Evolutionary conservation across 441 rosid species (phyloP), one percentile per base, ranked within the genome.

Genomic region (Lagerstroemia fauriei): DNA sequence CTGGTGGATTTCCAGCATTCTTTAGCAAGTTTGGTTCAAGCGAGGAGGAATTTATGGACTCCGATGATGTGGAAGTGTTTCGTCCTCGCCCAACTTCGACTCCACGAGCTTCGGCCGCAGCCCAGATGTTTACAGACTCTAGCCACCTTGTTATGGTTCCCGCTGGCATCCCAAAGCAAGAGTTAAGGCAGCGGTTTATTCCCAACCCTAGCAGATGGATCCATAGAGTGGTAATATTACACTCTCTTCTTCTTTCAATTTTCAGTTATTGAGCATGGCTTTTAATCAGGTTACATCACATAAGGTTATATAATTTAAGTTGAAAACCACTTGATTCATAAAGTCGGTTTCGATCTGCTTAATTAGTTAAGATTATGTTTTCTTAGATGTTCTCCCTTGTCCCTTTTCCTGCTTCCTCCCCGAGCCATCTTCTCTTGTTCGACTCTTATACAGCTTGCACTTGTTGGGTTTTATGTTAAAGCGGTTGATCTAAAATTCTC

Each of bases 21-120:
- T 87, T 93, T 82, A 87, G 90, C 83, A 96, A 90, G 90, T 93
- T 91, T 83, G 98, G 86, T 63, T 96, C 95, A 56, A 95, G 95
- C 83, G 98, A 93, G 84, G 98, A 96, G 82, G 99, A 96, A 82
- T 87, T 89, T 51, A 80, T 93, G 86, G 99, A 96, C 88, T 94
- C 97, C 53, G 99, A 95, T 84, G 98, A 93, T 82, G 86, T 89
- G 82, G 88, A 92, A 66, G 92, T 83, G 85, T 88, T 87, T 71
- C 93, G 88, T 77, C 90, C 91, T 76, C 90, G 88, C 71, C 70
- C 87, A 24, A 90, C 87, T 77, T 61, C 87, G 24, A 90, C 87
- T 76, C 89, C 92, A 27, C 78, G 63, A 50, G 78, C 61, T 75
- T 51, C 78, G 83, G 82, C 91, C n/a, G 56, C 88, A 46, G 78